These are phyloP conservation scores for peach (Prunus persica) DNA, from an alignment of 306 rosid species.

Conservation along the genomic window Prunus_persica_NCBIv2 NC_034009.1:25657501-25658000, in stretches of 20 bases:
- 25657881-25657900: not conserved
- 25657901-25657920: constrained; percentile 3
- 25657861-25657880: not conserved
- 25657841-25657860: not conserved
- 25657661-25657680: not conserved
- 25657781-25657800: not conserved
- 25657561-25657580: constrained; percentile 30
- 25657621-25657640: constrained; percentile 43
- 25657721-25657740: not conserved
- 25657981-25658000: constrained; percentile 81
- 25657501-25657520: constrained; percentile 37
- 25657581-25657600: constrained; percentile 39
- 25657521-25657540: constrained; percentile 26
- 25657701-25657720: not conserved
- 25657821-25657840: not conserved
- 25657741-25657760: not conserved
- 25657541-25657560: constrained; percentile 32
- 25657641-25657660: not conserved
- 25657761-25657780: not conserved
- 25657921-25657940: constrained; percentile 2
- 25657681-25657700: not conserved
- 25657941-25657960: constrained; percentile 62
- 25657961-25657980: constrained; percentile 72
- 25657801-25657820: not conserved
- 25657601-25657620: constrained; percentile 26